A percentile compares a stretch with the other conserved stretches of the same genome.
Evolutionary conservation across 495 filamentous ascomycete species (phyloP).

Genomic region (Xylaria bambusicola): DNA sequence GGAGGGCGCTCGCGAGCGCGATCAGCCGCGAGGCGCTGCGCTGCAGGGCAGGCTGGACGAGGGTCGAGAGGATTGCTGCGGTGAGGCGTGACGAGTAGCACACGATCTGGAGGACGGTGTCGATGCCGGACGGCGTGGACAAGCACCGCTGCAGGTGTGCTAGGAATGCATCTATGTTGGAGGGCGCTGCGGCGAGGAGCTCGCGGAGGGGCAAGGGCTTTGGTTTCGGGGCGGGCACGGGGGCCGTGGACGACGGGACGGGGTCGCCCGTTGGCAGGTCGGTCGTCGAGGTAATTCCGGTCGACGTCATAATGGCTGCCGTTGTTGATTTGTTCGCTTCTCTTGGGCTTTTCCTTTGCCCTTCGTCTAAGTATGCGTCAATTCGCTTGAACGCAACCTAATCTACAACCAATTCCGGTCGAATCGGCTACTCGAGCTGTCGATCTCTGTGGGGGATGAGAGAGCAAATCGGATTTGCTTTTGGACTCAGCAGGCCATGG

Average conservation of each 20-base stretch:
- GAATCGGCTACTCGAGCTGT: too few species aligned
- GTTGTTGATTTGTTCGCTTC: not conserved
- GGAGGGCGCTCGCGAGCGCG: conserved; percentile 42
- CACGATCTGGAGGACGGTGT: conserved; percentile 61
- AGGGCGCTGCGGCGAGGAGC: conserved; percentile 39
- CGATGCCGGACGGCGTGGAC: conserved; percentile 60
- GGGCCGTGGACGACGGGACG: conserved; percentile 38
- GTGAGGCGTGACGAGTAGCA: conserved; percentile 64
- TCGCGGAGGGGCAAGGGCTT: conserved; percentile 32
- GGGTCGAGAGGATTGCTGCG: conserved; percentile 40
- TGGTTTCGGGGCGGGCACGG: conserved; percentile 41
- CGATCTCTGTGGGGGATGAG: conserved; percentile 10
- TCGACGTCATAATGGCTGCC: conserved; percentile 23
- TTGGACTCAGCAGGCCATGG: too few species aligned
- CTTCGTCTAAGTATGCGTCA: too few species aligned
- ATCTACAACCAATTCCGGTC: too few species aligned
- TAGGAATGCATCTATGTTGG: conserved; percentile 50
- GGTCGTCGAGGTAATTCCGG: conserved; percentile 29
- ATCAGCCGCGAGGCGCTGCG: conserved; percentile 42
- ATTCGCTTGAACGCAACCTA: too few species aligned
- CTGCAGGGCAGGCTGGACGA: conserved; percentile 39
- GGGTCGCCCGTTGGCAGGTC: conserved; percentile 45
- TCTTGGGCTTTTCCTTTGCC: not conserved
- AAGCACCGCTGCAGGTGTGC: conserved; percentile 58
- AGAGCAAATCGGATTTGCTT: too few species aligned